Percentiles rank a stretch among this genome's conserved stretches.
Evolutionary conservation across 2,329 filamentous ascomycete species (phyloP).

Genomic region (Fusarium devonianum): DNA sequence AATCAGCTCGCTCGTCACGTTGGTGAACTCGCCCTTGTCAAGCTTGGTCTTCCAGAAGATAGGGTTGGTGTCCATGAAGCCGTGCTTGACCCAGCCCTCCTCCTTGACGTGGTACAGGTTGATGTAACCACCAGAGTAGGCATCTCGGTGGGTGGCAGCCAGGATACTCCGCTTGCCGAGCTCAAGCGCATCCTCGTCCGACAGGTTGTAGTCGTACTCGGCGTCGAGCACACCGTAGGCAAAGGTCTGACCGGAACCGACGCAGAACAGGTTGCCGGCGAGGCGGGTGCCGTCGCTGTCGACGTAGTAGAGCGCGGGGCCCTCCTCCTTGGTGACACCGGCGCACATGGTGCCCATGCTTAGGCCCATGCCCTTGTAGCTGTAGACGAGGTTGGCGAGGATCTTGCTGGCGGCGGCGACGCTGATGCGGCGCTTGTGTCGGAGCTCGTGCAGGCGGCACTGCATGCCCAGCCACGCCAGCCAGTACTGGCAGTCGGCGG

Average conservation of each 20-base stretch:
- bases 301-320: slow-evolving; percentile 98
- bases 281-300: slow-evolving; percentile 92
- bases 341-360: slow-evolving; percentile 99
- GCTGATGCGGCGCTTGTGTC: slow-evolving; percentile 98
- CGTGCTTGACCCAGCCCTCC: slow-evolving; percentile 98
- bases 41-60: slow-evolving; percentile 99
- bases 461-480: slow-evolving; percentile 98
- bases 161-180: slow-evolving; percentile 91
- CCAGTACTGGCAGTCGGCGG: slow-evolving; percentile 99
- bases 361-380: slow-evolving; percentile 98
- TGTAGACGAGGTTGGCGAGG: slow-evolving; percentile 96
- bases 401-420: slow-evolving; percentile 98
- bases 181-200: slow-evolving; percentile 86
- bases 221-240: slow-evolving; percentile 98
- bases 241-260: slow-evolving; percentile 97
- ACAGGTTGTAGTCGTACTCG: slow-evolving; percentile 90
- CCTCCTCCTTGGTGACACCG: slow-evolving; percentile 93
- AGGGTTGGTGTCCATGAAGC: slow-evolving; percentile 97
- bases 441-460: slow-evolving; percentile 98
- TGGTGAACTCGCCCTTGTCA: slow-evolving; percentile 97
- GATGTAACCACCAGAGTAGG: slow-evolving; percentile 98
- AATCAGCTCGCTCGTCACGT: slow-evolving; percentile 83
- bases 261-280: slow-evolving; percentile 95
- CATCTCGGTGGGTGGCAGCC: slow-evolving; percentile 94
- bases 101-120: slow-evolving; percentile 99